Conservation (phyloP, 176 grass and related monocot genomes). For the Eleusine coracana region DNA sequence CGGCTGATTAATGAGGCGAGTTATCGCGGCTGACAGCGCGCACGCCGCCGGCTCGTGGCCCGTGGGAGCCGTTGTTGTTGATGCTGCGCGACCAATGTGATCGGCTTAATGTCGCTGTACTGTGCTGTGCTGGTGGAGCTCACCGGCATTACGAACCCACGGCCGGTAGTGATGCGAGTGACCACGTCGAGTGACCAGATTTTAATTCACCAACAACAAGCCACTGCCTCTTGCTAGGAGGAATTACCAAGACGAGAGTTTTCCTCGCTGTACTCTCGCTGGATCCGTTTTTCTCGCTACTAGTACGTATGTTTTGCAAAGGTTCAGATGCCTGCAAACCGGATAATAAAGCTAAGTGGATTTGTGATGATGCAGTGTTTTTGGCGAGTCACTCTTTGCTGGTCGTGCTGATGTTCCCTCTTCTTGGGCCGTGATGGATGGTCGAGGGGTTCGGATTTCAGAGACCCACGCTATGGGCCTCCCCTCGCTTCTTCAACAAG, state of each 20-base stretch:
- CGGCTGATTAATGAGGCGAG: constrained; percentile 15
- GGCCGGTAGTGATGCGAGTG: not conserved
- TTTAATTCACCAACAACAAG: not conserved
- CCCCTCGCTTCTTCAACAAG: too few species aligned
- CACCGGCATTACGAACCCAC: too few species aligned
- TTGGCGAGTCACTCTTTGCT: not conserved
- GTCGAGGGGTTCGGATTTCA: too few species aligned
- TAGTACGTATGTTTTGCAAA: too few species aligned
- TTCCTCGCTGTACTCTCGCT: not conserved
- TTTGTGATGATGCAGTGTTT: not conserved
- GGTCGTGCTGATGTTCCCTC: constrained; percentile 9
- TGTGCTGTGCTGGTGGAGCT: not conserved
- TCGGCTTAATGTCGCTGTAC: constrained; percentile 17
- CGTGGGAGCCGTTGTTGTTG: not conserved
- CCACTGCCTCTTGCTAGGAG: not conserved
- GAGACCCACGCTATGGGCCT: too few species aligned
- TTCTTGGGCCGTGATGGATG: not conserved
- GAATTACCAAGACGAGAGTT: not conserved
- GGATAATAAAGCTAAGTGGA: not conserved
- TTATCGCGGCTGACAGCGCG: constrained; percentile 42
- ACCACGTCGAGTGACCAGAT: not conserved
- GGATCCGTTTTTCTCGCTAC: too few species aligned
- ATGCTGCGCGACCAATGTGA: constrained; percentile 1
- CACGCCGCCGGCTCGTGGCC: constrained; percentile 5
- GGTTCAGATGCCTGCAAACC: too few species aligned